These are phyloP conservation scores for Cercospora sp. DNA, from an alignment of 2,329 filamentous ascomycete species.

Conservation along the genomic window DNA sequence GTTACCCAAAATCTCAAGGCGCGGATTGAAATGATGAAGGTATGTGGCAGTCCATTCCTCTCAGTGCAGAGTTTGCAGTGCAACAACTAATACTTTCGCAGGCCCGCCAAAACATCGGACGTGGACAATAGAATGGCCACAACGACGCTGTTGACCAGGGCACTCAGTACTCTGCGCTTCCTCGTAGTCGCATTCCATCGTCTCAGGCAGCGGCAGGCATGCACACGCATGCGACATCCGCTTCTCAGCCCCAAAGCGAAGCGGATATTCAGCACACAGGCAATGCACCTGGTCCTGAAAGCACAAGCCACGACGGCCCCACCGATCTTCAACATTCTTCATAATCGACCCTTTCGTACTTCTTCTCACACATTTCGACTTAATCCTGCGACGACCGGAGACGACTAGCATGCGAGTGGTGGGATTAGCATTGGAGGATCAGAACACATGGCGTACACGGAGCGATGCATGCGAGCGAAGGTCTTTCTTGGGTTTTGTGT, in stretches of 20 bases:
- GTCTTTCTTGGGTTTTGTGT: not conserved
- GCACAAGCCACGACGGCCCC: too few relatives aligned
- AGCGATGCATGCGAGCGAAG: slow-evolving; percentile 7
- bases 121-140: slow-evolving; percentile 24
- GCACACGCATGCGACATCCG: not conserved
- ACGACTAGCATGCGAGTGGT: not conserved
- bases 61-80: not conserved
- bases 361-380: not conserved
- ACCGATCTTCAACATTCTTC: not conserved
- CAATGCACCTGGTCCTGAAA: not conserved
- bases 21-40: slow-evolving; percentile 98
- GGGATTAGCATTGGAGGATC: slow-evolving; percentile 2
- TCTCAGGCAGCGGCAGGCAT: not conserved
- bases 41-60: slow-evolving; percentile 26
- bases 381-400: slow-evolving; percentile 1
- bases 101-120: slow-evolving; percentile 33
- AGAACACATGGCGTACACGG: slow-evolving; percentile 7
- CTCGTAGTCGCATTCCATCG: not conserved
- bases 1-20: slow-evolving; percentile 97
- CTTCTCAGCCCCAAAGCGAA: not conserved
- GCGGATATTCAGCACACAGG: not conserved
- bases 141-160: not conserved
- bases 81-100: slow-evolving; percentile 8
- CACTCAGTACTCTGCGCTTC: not conserved
- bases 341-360: slow-evolving; percentile 2